A percentile compares a stretch with the other conserved stretches of the same genome.
These are phyloP conservation scores for Tolypocladium endophyticum DNA, from an alignment of 2,329 filamentous ascomycete species.

Conservation along the genomic window DNA sequence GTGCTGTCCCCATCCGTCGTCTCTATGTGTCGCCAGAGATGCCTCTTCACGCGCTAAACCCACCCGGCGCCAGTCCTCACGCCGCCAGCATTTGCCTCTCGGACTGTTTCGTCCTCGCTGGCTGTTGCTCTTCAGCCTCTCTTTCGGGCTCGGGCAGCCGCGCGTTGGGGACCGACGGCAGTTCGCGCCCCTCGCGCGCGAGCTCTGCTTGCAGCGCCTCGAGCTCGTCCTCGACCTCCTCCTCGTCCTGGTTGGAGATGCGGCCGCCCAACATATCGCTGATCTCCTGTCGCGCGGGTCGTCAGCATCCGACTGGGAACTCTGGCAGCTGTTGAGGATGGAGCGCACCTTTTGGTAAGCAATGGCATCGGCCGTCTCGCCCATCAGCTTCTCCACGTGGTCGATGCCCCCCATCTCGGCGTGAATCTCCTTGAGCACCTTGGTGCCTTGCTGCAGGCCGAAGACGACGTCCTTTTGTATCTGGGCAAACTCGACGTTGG, in stretches of 20 bases:
- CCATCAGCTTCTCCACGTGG: slow-evolving; percentile 89
- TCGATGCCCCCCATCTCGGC: slow-evolving; percentile 93
- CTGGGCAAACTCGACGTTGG: slow-evolving; percentile 86
- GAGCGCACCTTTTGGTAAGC: slow-evolving; percentile 73
- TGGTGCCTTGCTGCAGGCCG: slow-evolving; percentile 83
- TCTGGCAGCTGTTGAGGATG: background rate
- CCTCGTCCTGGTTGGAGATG: slow-evolving; percentile 91
- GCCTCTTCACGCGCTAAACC: background rate
- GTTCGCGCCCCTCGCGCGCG: slow-evolving; percentile 9
- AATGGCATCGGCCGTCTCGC: slow-evolving; percentile 79
- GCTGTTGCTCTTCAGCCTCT: slow-evolving; percentile 4
- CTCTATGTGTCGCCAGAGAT: slow-evolving; percentile 1
- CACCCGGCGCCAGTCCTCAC: slow-evolving; percentile 2
- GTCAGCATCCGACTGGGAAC: slow-evolving; percentile 2
- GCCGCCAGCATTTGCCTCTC: slow-evolving; percentile 31
- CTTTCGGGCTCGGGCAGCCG: slow-evolving; percentile 18
- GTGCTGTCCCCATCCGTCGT: slow-evolving; percentile 2
- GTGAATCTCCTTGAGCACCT: slow-evolving; percentile 83
- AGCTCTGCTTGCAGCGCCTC: slow-evolving; percentile 57
- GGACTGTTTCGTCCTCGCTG: slow-evolving; percentile 11
- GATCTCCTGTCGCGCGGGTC: slow-evolving; percentile 54
- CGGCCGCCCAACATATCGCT: slow-evolving; percentile 80
- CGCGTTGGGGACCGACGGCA: slow-evolving; percentile 21
- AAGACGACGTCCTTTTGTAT: slow-evolving; percentile 96
- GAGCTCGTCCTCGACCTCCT: slow-evolving; percentile 94